These are phyloP conservation scores for Cladosporium sp. DNA, from an alignment of 2,329 filamentous ascomycete species.

Conservation along the genomic window DNA sequence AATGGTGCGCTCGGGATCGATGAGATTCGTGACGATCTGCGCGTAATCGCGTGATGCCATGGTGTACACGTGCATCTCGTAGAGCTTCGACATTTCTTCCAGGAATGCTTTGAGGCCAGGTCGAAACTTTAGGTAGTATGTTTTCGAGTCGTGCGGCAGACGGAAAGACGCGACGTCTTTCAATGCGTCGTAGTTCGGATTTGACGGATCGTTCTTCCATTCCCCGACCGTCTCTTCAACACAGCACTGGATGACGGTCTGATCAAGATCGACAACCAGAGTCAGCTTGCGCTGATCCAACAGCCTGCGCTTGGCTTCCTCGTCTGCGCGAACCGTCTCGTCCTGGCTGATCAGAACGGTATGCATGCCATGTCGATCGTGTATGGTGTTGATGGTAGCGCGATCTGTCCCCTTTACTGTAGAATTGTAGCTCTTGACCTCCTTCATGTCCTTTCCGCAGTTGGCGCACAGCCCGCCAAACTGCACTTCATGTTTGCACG, in stretches of 20 bases:
- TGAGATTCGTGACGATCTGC: conserved; percentile 82
- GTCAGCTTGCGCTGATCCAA: conserved; percentile 79
- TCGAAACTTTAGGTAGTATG: conserved; percentile 98
- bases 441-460: conserved; percentile 95
- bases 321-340: conserved; percentile 77
- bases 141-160: conserved; percentile 77
- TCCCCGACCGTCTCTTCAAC: conserved; percentile 95
- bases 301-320: conserved; percentile 79
- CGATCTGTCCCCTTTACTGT: conserved; percentile 75
- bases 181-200: conserved; percentile 87
- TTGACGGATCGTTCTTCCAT: conserved; percentile 84
- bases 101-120: conserved; percentile 82
- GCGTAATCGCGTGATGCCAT: conserved; percentile 98
- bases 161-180: conserved; percentile 87
- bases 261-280: conserved; percentile 93
- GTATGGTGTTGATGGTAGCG: conserved; percentile 90
- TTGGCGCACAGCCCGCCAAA: conserved; percentile 86
- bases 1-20: conserved; percentile 82
- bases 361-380: conserved; percentile 65
- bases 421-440: conserved; percentile 71
- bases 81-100: conserved; percentile 69
- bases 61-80: conserved; percentile 96
- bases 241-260: conserved; percentile 97
- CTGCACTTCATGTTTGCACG: conserved; percentile 86
- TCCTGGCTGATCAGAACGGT: conserved; percentile 77